These are phyloP conservation scores for Fusarium lateritium DNA, from an alignment of 2,329 filamentous ascomycete species.

Conservation along the genomic window DNA sequence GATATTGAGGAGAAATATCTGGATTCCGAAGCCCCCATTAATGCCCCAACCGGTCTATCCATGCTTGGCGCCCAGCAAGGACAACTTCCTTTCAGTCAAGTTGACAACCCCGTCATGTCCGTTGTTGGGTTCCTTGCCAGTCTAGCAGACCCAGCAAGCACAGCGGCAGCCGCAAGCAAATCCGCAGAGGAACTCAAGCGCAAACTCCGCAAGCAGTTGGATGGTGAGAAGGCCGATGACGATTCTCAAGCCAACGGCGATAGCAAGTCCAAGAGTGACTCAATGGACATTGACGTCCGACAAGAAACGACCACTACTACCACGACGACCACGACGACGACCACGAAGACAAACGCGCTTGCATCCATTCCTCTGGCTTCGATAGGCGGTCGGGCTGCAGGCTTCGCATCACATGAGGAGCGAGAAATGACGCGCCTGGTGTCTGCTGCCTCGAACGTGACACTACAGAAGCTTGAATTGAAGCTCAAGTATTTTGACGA, in stretches of 20 bases:
- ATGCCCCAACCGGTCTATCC: constrained; percentile 70
- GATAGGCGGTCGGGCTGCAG: constrained; percentile 87
- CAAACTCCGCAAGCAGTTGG: constrained; percentile 83
- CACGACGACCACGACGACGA: constrained; percentile 65
- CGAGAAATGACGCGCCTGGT: constrained; percentile 96
- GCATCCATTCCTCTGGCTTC: constrained; percentile 88
- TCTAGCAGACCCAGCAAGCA: constrained; percentile 89
- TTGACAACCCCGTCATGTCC: constrained; percentile 96
- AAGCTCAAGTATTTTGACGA: constrained; percentile 98
- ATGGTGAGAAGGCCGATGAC: constrained; percentile 61
- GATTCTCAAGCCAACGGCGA: constrained; percentile 71
- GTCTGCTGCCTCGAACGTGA: constrained; percentile 91
- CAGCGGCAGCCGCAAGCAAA: constrained; percentile 89
- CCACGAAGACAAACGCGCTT: constrained; percentile 64
- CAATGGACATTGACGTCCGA: constrained; percentile 75
- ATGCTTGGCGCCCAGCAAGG: constrained; percentile 82
- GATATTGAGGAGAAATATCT: constrained; percentile 99
- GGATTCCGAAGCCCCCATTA: constrained; percentile 75
- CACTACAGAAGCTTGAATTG: constrained; percentile 94
- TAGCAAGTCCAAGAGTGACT: constrained; percentile 70
- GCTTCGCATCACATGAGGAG: constrained; percentile 94
- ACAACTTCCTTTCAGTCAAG: constrained; percentile 89
- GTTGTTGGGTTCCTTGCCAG: constrained; percentile 95
- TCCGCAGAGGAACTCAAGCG: constrained; percentile 90
- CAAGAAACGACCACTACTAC: constrained; percentile 68